phyloP scores from a whole-genome alignment of 2,329 filamentous ascomycete species.

The Pseudogymnoascus sp. region DNA sequence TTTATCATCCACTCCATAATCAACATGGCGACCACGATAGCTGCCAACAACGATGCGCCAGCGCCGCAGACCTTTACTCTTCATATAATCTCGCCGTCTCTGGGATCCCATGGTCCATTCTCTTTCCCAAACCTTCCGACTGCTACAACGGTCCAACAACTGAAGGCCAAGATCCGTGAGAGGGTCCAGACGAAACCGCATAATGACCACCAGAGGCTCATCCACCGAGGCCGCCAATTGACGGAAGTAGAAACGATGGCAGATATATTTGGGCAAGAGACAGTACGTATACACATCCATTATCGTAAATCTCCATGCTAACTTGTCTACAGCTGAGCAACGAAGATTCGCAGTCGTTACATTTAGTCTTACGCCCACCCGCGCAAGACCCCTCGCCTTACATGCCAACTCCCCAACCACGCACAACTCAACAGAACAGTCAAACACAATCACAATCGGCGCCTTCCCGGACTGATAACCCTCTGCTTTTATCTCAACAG shows the following conservation, averaged over 20 bases:
- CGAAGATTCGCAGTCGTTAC: conserved; percentile 42
- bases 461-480: background rate
- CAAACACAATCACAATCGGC: background rate
- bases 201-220: conserved; percentile 49
- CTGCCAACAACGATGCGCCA: conserved; percentile 5
- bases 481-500: background rate
- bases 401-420: background rate
- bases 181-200: conserved; percentile 36
- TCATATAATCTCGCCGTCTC: conserved; percentile 50
- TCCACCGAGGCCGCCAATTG: conserved; percentile 48
- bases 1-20: background rate
- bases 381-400: background rate
- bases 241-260: conserved; percentile 47
- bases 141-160: conserved; percentile 44
- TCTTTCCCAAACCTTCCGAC: conserved; percentile 40
- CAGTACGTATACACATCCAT: conserved; percentile 32
- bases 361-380: conserved; percentile 41
- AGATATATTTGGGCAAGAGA: conserved; percentile 47
- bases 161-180: conserved; percentile 51
- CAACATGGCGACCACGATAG: conserved; percentile 5
- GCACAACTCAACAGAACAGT: background rate
- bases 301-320: conserved; percentile 15
- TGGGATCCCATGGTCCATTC: conserved; percentile 42
- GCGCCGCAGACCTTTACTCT: conserved; percentile 39
- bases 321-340: conserved; percentile 32